These are phyloP conservation scores for Orbilia blumenaviensis DNA, from an alignment of 2,329 filamentous ascomycete genomes.

Conservation along the genomic window DNA sequence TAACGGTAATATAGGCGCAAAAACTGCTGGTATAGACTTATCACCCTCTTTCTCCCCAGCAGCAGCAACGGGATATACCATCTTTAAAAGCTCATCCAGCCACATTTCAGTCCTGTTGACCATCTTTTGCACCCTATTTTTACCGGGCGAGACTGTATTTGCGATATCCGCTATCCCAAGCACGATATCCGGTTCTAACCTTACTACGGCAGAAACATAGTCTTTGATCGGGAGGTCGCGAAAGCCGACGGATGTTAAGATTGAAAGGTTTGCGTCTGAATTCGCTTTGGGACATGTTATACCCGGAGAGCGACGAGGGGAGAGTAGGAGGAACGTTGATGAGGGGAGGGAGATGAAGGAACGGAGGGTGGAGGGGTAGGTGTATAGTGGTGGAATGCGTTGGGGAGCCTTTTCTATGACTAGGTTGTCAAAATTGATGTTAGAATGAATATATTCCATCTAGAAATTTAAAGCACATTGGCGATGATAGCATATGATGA, in stretches of 20 bases:
- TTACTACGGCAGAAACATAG: conserved; percentile 71
- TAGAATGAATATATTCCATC: too few relatives aligned
- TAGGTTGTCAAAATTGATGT: conserved; percentile 59
- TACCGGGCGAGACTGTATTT: conserved; percentile 67
- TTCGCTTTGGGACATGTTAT: conserved; percentile 75
- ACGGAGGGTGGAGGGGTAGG: conserved; percentile 70
- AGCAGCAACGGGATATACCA: conserved; percentile 56
- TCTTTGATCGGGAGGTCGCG: conserved; percentile 73
- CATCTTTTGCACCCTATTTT: conserved; percentile 83
- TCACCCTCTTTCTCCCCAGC: conserved; percentile 53
- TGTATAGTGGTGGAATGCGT: conserved; percentile 63
- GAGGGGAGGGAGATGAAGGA: conserved; percentile 78
- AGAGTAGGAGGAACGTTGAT: conserved; percentile 74
- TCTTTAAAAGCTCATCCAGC: conserved; percentile 73
- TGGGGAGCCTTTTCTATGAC: conserved; percentile 71
- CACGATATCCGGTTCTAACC: conserved; percentile 80
- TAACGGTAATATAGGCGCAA: conserved; percentile 77
- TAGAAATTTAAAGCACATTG: conserved; percentile 50
- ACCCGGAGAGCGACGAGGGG: conserved; percentile 78
- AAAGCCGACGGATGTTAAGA: conserved; percentile 89
- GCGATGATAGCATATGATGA: too few relatives aligned
- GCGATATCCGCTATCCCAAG: conserved; percentile 80
- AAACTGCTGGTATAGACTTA: conserved; percentile 63
- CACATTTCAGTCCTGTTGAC: conserved; percentile 84
- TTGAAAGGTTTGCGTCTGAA: conserved; percentile 74